Percentiles rank a stretch among this genome's conserved stretches.
phyloP scores from a whole-genome alignment of 1,284 basidiomycete species.

The Cryptococcus deneoformans region DNA sequence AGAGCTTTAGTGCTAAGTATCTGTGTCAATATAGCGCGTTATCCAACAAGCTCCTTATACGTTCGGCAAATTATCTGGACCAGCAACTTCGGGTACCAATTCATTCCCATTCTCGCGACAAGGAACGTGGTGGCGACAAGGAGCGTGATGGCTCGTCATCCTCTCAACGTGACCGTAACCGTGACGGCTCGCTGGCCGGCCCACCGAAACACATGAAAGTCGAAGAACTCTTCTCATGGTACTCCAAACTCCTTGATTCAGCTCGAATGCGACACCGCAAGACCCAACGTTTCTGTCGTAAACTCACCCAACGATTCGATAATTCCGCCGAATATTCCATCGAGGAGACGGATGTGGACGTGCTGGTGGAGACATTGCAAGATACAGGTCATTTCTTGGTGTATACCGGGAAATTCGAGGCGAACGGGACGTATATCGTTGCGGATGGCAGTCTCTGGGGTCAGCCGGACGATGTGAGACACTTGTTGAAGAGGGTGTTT shows the following conservation, averaged over 20 bases:
- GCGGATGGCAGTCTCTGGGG: constrained; percentile 81
- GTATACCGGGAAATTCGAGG: constrained; percentile 84
- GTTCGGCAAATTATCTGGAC: constrained; percentile 91
- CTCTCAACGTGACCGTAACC: not conserved
- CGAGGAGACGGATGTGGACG: constrained; percentile 72
- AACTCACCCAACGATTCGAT: constrained; percentile 80
- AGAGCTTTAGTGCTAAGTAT: not conserved
- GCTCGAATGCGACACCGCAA: constrained; percentile 91
- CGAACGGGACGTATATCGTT: constrained; percentile 90
- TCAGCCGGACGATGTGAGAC: constrained; percentile 73
- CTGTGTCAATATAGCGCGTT: constrained; percentile 57
- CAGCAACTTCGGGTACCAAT: constrained; percentile 80
- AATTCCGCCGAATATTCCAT: constrained; percentile 94
- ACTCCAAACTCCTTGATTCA: constrained; percentile 88
- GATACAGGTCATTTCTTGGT: constrained; percentile 92
- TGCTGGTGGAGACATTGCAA: constrained; percentile 76
- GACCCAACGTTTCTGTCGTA: constrained; percentile 85
- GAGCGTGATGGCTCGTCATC: not conserved
- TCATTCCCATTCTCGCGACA: constrained; percentile 17
- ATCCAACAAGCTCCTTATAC: constrained; percentile 84
- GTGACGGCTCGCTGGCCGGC: too few species aligned
- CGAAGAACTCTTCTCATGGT: constrained; percentile 83
- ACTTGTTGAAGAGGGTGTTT: constrained; percentile 82
- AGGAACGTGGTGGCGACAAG: not conserved
- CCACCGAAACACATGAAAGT: constrained; percentile 60